A percentile compares a stretch with the other conserved stretches of the same genome.
These are phyloP conservation scores for Neurospora tetrasperma DNA, from an alignment of 495 filamentous ascomycete species.

Conservation along the genomic window DNA sequence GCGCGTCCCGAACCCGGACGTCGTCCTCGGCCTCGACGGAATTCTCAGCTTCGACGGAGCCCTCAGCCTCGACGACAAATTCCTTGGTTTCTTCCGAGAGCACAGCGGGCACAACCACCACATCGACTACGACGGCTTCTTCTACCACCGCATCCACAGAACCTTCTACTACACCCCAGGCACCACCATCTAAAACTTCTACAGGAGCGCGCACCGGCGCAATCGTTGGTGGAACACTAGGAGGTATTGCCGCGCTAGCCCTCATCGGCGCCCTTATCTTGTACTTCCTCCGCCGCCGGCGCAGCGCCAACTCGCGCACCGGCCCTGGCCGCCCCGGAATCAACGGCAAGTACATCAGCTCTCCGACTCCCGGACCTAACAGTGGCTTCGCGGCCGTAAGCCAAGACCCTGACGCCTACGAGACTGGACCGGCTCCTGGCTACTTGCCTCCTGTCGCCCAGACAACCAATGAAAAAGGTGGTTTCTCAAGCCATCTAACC, in stretches of 20 bases:
- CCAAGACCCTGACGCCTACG: constrained; percentile 19
- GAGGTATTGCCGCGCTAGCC: constrained; percentile 27
- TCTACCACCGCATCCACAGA: constrained; percentile 4
- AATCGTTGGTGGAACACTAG: constrained; percentile 36
- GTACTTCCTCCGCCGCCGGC: constrained; percentile 24
- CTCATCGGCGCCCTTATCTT: constrained; percentile 19
- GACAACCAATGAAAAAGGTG: neutral
- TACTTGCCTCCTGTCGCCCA: constrained; percentile 8
- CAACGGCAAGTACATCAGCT: constrained; percentile 23
- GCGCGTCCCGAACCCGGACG: constrained; percentile 4
- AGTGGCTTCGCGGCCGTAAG: constrained; percentile 18
- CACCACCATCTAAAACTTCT: constrained; percentile 7
- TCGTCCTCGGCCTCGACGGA: constrained; percentile 7
- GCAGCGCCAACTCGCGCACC: constrained; percentile 24
- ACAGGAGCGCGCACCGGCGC: constrained; percentile 24
- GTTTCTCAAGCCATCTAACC: constrained; percentile 14
- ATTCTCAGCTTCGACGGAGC: constrained; percentile 9
- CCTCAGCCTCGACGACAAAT: constrained; percentile 3
- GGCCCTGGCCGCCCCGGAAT: constrained; percentile 20
- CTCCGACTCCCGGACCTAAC: constrained; percentile 11
- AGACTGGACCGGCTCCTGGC: constrained; percentile 13
- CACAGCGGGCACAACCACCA: constrained; percentile 2
- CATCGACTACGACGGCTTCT: constrained; percentile 12
- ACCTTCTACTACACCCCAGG: constrained; percentile 2
- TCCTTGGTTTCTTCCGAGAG: constrained; percentile 13